Base-by-base conservation (phyloP, 768 basidiomycete genomes). In the Lepiota brunneoincarnata region DNA sequence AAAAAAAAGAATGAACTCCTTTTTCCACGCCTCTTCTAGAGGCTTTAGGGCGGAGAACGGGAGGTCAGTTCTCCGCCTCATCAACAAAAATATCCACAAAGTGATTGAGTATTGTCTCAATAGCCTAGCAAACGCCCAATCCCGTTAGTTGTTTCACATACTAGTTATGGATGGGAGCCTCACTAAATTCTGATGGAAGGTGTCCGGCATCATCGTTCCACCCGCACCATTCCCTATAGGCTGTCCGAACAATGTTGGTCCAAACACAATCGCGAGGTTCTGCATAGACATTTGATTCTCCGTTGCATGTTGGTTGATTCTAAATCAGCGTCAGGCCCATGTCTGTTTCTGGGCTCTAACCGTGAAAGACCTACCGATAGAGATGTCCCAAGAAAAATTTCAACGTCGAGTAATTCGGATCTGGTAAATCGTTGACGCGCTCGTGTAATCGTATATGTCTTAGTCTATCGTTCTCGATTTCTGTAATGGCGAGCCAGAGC, bases 51-150 rank as follows among this genome's bases (percentile, higher is more conserved):
- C 26, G 26, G 26, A 28, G 26, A n/a, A 7, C 26, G 26, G 23
- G 14, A 42, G 35, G 42, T 58, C 54, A 58, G 39, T 53, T 75
- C 47, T 89, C 89, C 58, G 77, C 71, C 67, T 93, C 95, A 61
- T 96, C 95, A 59, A 98, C 89, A 70, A 98, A 98, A 64, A 98
- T 98, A 75, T 97, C 95, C 54, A 82, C 84, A 71, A 93, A 98
- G 66, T 95, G 93, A 63, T 87, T 85, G 60, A 98, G 75, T 63
- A 98, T 96, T 4, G 93, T 98, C 70, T 98, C 95, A 60, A 98
- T 84, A 26, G 93, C 94, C 92, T 96, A 64, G 21, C 40, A 63
- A 43, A 36, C 49, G 14, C 58, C 37, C n/a, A n/a, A n/a, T n/a
- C 63, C 34, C 70, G 54, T 48, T n/a, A 57, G 26, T 36, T 35